Base-by-base conservation (phyloP, 805 yeast genomes). In the Cyberlindnera maritima region DNA sequence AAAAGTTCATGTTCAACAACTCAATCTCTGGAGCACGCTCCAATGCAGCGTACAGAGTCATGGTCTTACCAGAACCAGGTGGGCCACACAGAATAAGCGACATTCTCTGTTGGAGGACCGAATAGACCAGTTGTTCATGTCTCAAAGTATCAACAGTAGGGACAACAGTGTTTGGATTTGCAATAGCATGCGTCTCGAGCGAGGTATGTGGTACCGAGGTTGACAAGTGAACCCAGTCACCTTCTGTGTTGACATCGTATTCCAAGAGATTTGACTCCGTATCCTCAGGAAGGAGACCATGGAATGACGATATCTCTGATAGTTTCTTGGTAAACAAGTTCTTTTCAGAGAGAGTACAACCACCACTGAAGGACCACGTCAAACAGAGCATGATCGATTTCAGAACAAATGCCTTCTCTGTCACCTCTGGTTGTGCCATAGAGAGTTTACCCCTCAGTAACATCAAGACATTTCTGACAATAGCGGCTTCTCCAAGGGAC, bases 51-150 rank as follows among this genome's bases (percentile, higher is more conserved):
- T 88, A 74, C 17, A 92, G 66, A 0, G 91, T 81, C 98, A 92
- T 91, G 0, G 98, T 91, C 61, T 92, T 92, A 48, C 98, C 98
- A 0, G 97, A 85, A 4, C 98, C 98, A 0, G 98, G 97, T 0
- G 98, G 98, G 2, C 98, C 98, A 65, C 96, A 89, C 19, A 92
- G 70, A 23, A 92, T 70, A 15, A 88, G 62, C 0, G 95, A 80
- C 34, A 68, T 67, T 44, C 77, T 83, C 38, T 78, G 77, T 29
- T 71, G 69, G 32, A 91, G 57, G 2, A 86, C 62, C 0, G 81
- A 69, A 45, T 74, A 76, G 2, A 92, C 71, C 11, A 87, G 57
- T 1, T 68, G 61, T 49, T 88, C 92, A 47, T 87, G 87, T 46
- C 81, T 72, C 2, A 74, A 61, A 0, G 97, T 90, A 54, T 90